Evolutionary conservation across 2,329 filamentous ascomycete species (phyloP).

Genomic region (Atkinsonella texensis): DNA sequence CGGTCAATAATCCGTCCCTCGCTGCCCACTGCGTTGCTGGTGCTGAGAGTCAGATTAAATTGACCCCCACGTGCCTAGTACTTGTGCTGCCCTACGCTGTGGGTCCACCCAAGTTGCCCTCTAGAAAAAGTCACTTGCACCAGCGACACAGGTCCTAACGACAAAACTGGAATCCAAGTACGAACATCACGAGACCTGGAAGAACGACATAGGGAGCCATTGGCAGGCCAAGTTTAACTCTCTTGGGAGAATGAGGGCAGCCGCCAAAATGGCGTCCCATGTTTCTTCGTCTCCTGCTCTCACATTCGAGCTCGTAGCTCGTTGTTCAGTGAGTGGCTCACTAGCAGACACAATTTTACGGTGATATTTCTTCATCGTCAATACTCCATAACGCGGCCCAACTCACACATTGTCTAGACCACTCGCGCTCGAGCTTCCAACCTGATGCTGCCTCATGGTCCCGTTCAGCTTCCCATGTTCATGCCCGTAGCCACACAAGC

Average conservation of each 20-base stretch:
- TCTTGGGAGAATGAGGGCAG: constrained; percentile 16
- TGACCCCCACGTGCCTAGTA: no score
- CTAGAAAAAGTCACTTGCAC: neutral
- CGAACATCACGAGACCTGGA: constrained; percentile 1
- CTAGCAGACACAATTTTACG: neutral
- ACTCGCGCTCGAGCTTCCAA: constrained; percentile 87
- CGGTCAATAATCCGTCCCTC: no score
- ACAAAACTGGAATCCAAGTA: constrained; percentile 4
- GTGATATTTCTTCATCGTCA: neutral
- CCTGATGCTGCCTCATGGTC: constrained; percentile 80
- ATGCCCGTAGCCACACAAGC: constrained; percentile 98
- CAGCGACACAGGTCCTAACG: neutral
- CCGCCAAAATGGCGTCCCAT: constrained; percentile 35
- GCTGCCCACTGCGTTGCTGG: no score
- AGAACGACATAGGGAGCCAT: neutral
- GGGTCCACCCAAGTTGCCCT: neutral
- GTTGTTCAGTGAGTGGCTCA: constrained; percentile 57
- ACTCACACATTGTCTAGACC: constrained; percentile 42
- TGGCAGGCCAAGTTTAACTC: neutral
- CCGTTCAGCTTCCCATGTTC: constrained; percentile 83
- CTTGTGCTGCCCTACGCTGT: no score
- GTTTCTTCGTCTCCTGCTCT: constrained; percentile 53
- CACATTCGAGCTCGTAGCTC: constrained; percentile 64
- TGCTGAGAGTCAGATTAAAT: no score
- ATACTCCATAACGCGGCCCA: neutral